Base-by-base conservation (phyloP, 2,329 filamentous ascomycete species). In the Cytospora schulzeri region DNA sequence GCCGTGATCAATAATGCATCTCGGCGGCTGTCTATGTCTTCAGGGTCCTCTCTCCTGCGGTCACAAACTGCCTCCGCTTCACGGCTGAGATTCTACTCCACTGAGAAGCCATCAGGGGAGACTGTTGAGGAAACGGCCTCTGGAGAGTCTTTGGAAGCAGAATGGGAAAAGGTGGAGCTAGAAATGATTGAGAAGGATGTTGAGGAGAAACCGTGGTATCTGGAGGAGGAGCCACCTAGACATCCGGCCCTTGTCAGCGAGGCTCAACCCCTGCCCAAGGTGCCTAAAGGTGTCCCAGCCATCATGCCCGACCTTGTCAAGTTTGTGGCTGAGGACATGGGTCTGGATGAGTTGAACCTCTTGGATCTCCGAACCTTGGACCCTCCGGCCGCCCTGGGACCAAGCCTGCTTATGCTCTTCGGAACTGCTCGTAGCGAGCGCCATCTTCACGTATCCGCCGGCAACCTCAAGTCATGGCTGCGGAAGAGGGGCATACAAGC, bases 391-490 rank as follows among this genome's bases (percentile, higher is more conserved):
- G 93, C 93, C 0, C 83, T 99, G 1, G 95, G 95, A 1, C 87
- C 91, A 2, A 93, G 94, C 71, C 83, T 97, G 31, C 84, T 99
- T 61, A 98, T 98, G 95, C 78, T 99, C 33, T 87, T 99, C 68
- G 93, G 91, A 50, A 97, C 93, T 11, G 92, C 94, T 17, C 89
- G 95, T 65, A 96, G 92, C 71, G 92, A 97, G 76, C 93, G 94
- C 60, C 95, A 99, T 78, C 81, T 99, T 41, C 94, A 97, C 73
- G 90, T 97, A 26, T 92, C 92, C 1, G 92, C 93, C 0, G 93
- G 96, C 73, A 87, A 92, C n/a, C 85, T 97, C 29, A 92, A 93
- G 68, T 86, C 94, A 65, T 97, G 92, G 90, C 79, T 97, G 53
- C 85, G 93, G 60, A 88, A 87, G 15, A 86, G 92, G 75, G 87